Percentiles rank a stretch among this genome's conserved stretches.
These are phyloP conservation scores for Hypoxylon sp. DNA, from an alignment of 2,329 filamentous ascomycete genomes.

Conservation along the genomic window DNA sequence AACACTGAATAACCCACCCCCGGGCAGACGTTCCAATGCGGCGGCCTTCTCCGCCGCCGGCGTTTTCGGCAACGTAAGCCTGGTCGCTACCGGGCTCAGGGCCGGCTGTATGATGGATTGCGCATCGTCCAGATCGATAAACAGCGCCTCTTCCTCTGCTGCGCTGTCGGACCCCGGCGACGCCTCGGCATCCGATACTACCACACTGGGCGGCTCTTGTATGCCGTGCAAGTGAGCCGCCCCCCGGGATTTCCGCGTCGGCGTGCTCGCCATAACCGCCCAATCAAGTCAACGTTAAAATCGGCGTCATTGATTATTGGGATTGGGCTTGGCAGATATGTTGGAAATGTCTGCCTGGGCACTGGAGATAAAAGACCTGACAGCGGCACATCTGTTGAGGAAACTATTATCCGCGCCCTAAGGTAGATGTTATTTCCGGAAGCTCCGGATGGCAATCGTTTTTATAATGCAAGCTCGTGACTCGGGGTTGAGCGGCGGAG, in stretches of 20 bases:
- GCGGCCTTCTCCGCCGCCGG: slow-evolving; percentile 69
- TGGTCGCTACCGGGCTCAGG: slow-evolving; percentile 67
- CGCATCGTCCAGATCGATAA: slow-evolving; percentile 66
- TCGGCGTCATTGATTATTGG: slow-evolving; percentile 30
- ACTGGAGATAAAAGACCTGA: slow-evolving; percentile 18
- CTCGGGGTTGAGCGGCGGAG: slow-evolving; percentile 26
- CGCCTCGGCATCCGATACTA: slow-evolving; percentile 42
- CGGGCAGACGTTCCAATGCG: slow-evolving; percentile 60
- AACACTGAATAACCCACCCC: slow-evolving; percentile 54
- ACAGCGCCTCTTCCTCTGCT: slow-evolving; percentile 54
- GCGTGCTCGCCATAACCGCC: slow-evolving; percentile 39
- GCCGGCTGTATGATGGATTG: slow-evolving; percentile 70
- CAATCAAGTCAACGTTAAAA: slow-evolving; percentile 34
- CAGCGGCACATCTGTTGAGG: slow-evolving; percentile 27
- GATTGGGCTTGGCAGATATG: slow-evolving; percentile 24
- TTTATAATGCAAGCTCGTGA: slow-evolving; percentile 31
- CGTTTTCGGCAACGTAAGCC: slow-evolving; percentile 65
- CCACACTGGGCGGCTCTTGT: slow-evolving; percentile 35
- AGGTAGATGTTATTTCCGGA: slow-evolving; percentile 29
- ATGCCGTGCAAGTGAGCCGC: slow-evolving; percentile 30
- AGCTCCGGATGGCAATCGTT: slow-evolving; percentile 29
- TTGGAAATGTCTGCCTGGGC: slow-evolving; percentile 21
- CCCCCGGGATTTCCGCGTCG: slow-evolving; percentile 22
- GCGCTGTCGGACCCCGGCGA: slow-evolving; percentile 45
- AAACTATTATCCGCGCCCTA: slow-evolving; percentile 20